Base-by-base conservation (phyloP, 176 grass and related monocot genomes). In the Zoysia pacifica region DNA sequence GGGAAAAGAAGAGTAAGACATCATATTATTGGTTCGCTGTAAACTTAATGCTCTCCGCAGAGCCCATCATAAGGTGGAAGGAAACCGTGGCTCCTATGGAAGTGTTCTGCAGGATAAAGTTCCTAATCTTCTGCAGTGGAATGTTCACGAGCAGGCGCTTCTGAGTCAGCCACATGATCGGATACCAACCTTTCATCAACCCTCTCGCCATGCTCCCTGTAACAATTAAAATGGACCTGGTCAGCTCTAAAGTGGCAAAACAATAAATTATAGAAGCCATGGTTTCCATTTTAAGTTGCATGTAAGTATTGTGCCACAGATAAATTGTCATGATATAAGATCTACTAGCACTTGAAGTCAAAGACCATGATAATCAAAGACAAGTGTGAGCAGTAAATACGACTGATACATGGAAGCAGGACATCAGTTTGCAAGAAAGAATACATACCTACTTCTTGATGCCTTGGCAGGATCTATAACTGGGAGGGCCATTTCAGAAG, bases 181-280 rank as follows among this genome's bases (percentile, higher is more conserved):
- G 73, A 82, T 10, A 86, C 86, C 86, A 95, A 54, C 81, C 93
- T 89, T 89, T 96, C 81, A 69, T 99, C 97, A 2, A 91, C 95
- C 92, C 89, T 94, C 87, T 94, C 92, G 2, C 90, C 95, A 19
- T 86, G 86, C 50, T 99, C 97, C 82, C 97, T 99, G 73, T 8
- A 84, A 56, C 9, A 38, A 19, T 62, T 41, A 59, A 9, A 66
- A 12, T 73, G 20, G n/a, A 45, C 47, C 3, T 7, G 3, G 14
- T 77, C n/a, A 72, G 58, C 37, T 81, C 40, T 56, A 16, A 58
- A 77, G 13, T 10, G 13, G 48, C 39, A 28, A 12, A 86, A 12
- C 15, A 52, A 3, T 54, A 12, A 35, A 52, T 49, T 35, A 53
- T 10, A 58, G 56, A 67, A 28, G 39, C n/a, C 1, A 12, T 62